These are phyloP conservation scores for Pyrenula aspistea DNA, from an alignment of 495 filamentous ascomycete species.

Conservation along the genomic window DNA sequence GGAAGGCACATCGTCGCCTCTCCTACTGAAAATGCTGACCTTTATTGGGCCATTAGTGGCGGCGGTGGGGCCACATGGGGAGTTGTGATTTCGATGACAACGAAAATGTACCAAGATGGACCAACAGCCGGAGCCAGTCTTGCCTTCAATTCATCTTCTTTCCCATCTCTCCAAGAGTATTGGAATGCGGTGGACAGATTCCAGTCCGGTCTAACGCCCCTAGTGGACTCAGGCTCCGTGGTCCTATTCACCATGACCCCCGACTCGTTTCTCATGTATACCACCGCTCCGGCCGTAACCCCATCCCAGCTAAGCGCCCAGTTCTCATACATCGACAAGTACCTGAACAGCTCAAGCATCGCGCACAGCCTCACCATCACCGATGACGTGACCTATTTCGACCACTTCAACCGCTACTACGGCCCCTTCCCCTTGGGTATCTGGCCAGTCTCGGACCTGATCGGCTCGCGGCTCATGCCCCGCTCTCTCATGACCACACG, in stretches of 20 bases:
- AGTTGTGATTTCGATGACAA: slow-evolving; percentile 43
- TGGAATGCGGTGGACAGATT: slow-evolving; percentile 27
- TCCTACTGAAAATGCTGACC: slow-evolving; percentile 41
- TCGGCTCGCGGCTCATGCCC: background rate
- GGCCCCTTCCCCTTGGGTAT: background rate
- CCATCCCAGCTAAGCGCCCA: background rate
- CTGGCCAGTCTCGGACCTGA: background rate
- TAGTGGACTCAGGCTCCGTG: slow-evolving; percentile 38
- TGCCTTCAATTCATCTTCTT: slow-evolving; percentile 7
- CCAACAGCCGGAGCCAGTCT: slow-evolving; percentile 18
- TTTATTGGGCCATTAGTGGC: slow-evolving; percentile 58
- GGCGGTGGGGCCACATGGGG: slow-evolving; percentile 55
- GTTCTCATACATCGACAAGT: background rate
- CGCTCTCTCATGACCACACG: background rate
- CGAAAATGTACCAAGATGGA: slow-evolving; percentile 27
- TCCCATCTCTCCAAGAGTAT: slow-evolving; percentile 24
- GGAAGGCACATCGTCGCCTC: slow-evolving; percentile 40
- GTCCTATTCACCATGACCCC: slow-evolving; percentile 36
- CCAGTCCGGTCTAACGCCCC: slow-evolving; percentile 23
- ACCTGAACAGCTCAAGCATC: background rate
- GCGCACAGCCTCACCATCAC: background rate
- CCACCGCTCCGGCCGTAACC: slow-evolving; percentile 24
- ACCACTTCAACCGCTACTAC: background rate
- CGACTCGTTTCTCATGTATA: slow-evolving; percentile 29
- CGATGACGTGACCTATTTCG: background rate